Evolutionary conservation across 176 grass and related monocot genomes (phyloP).

Genomic region (Juncus effusus): DNA sequence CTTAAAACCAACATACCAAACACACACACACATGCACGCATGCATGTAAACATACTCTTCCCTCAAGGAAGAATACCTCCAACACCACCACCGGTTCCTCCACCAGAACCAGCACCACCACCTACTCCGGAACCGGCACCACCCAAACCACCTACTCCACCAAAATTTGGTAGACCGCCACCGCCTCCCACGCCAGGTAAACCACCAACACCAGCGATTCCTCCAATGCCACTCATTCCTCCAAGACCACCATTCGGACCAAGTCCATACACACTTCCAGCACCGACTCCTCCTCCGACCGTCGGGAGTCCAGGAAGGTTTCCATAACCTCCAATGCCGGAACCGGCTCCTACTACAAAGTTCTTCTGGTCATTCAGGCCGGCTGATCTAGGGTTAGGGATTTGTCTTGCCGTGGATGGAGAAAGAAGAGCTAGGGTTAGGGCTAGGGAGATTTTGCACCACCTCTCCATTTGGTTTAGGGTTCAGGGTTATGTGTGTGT

Average conservation of each 20-base stretch:
- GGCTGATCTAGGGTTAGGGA: conserved; percentile 5
- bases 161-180: conserved; percentile 15
- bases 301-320: conserved; percentile 4
- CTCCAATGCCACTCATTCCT: conserved; percentile 46
- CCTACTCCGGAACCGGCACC: conserved; percentile 34
- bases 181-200: conserved; percentile 35
- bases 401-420: conserved; percentile 18
- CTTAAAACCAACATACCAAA: neutral
- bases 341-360: conserved; percentile 27
- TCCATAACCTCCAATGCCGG: conserved; percentile 8
- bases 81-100: conserved; percentile 1
- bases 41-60: neutral
- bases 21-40: neutral
- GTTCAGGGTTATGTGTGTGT: neutral
- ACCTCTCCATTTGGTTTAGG: conserved; percentile 27
- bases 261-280: conserved; percentile 30
- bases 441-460: conserved; percentile 26
- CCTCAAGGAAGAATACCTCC: conserved; percentile 38
- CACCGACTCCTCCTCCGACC: neutral
- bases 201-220: conserved; percentile 33
- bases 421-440: conserved; percentile 35
- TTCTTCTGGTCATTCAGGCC: conserved; percentile 32
- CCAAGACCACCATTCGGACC: conserved; percentile 34
- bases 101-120: conserved; percentile 10
- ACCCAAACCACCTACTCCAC: conserved; percentile 30